phyloP scores from a whole-genome alignment of 2,329 filamentous ascomycete genomes.

The Neonectria hederae region DNA sequence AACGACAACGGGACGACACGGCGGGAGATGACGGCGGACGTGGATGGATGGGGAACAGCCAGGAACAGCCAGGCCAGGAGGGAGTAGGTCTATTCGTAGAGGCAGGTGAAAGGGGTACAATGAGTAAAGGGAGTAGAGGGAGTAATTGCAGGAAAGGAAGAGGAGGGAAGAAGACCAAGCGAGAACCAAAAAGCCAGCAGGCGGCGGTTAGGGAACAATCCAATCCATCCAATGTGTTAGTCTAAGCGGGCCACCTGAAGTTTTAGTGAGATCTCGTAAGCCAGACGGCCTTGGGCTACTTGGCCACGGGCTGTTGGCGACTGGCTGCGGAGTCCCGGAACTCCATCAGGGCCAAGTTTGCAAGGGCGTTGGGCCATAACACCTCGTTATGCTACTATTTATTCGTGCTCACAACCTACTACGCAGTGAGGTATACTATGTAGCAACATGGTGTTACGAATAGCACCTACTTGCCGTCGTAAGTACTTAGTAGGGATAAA shows the following conservation, averaged over 20 bases:
- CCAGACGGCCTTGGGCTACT: conserved; percentile 22
- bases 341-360: not conserved
- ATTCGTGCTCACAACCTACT: not conserved
- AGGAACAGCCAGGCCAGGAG: conserved; percentile 5
- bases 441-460: no score
- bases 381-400: not conserved
- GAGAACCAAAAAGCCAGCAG: conserved; percentile 12
- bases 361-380: not conserved
- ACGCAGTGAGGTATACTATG: no score
- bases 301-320: conserved; percentile 15
- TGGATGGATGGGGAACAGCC: not conserved
- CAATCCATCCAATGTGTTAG: conserved; percentile 27
- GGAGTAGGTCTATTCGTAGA: conserved; percentile 5
- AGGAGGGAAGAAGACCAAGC: conserved; percentile 19
- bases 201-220: conserved; percentile 24
- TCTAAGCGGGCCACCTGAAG: conserved; percentile 30
- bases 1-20: conserved; percentile 15
- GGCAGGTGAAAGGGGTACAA: conserved; percentile 1
- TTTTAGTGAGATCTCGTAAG: conserved; percentile 37
- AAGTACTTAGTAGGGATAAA: not conserved
- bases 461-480: no score
- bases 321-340: not conserved
- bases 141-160: not conserved
- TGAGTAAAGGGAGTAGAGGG: not conserved
- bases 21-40: conserved; percentile 7